A percentile compares a stretch with the other conserved stretches of the same genome.
Evolutionary conservation across 176 grass and related monocot species (phyloP).

Genomic region (Eragrostis curvula): DNA sequence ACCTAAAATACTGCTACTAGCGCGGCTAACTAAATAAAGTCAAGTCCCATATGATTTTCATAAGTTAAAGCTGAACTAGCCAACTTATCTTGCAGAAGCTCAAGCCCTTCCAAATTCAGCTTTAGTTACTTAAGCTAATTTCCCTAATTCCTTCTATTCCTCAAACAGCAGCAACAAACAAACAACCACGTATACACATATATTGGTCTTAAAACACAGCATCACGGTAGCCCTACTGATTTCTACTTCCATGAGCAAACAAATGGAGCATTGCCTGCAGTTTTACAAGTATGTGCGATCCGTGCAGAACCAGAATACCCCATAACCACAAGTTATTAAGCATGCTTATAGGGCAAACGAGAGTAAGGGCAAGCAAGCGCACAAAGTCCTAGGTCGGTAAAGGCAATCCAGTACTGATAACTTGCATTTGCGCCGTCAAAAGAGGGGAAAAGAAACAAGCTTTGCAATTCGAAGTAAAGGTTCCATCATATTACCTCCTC

Average conservation of each 20-base stretch:
- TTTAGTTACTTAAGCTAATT: neutral
- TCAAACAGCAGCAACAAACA: slow-evolving; percentile 22
- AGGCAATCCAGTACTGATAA: neutral
- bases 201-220: neutral
- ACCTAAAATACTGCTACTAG: neutral
- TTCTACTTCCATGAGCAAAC: neutral
- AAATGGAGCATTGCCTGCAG: neutral
- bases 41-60: neutral
- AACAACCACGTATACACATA: neutral
- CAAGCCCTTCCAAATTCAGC: neutral
- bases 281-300: neutral
- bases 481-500: slow-evolving; percentile 57
- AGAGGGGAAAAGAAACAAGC: neutral
- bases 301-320: slow-evolving; percentile 1
- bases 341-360: neutral
- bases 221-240: neutral
- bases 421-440: neutral
- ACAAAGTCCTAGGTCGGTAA: neutral
- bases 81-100: neutral
- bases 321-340: neutral
- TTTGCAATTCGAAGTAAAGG: neutral
- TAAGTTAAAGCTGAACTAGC: neutral
- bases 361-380: neutral
- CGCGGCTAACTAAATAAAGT: neutral
- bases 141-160: neutral